These are phyloP conservation scores for Debaryomyces coudertii DNA, from an alignment of 1,139 yeast species.

Conservation along the genomic window DNA sequence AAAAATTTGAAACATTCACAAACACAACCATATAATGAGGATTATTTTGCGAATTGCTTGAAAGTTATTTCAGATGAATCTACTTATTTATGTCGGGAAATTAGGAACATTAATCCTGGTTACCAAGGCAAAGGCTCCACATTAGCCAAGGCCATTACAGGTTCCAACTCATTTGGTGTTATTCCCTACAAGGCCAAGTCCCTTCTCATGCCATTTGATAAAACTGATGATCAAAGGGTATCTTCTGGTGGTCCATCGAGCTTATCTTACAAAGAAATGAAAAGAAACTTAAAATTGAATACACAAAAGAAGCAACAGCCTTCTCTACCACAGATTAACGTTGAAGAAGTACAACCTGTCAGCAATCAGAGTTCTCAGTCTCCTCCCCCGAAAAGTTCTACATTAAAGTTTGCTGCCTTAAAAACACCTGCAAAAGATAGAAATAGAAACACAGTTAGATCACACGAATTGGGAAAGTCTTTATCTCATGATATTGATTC, in stretches of 20 bases:
- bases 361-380: neutral
- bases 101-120: conserved; percentile 43
- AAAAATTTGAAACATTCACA: conserved; percentile 21
- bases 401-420: conserved; percentile 33
- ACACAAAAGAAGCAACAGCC: conserved; percentile 14
- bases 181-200: conserved; percentile 49
- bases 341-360: conserved; percentile 6
- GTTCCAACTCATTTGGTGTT: conserved; percentile 44
- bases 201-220: conserved; percentile 36
- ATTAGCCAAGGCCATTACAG: conserved; percentile 50
- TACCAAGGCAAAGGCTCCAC: conserved; percentile 48
- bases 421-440: conserved; percentile 19
- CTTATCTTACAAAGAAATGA: conserved; percentile 42
- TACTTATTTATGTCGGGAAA: conserved; percentile 39
- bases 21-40: conserved; percentile 26
- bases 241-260: conserved; percentile 21
- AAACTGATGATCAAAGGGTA: conserved; percentile 17
- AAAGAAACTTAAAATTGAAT: conserved; percentile 28
- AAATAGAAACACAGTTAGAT: conserved; percentile 9
- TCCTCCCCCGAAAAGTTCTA: conserved; percentile 15
- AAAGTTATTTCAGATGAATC: conserved; percentile 45
- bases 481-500: conserved; percentile 34
- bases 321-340: conserved; percentile 16
- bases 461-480: conserved; percentile 28
- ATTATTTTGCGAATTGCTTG: conserved; percentile 36